phyloP scores from a whole-genome alignment of 805 yeast genomes.

The Alloascoidea hylecoeti region DNA sequence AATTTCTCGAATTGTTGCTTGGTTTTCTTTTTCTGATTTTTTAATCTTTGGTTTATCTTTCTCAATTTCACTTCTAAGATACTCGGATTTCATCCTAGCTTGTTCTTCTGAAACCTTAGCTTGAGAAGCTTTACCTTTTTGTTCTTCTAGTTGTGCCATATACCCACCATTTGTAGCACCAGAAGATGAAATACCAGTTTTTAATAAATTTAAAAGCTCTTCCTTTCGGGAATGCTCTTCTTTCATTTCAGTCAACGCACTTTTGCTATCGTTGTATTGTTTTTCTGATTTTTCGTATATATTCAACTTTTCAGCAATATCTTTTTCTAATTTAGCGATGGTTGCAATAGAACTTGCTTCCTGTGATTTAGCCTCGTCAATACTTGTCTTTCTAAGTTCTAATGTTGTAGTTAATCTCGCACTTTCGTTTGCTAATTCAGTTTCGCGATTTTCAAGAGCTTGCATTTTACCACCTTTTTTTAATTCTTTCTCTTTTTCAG shows the following conservation, averaged over 20 bases:
- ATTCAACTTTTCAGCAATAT: slow-evolving; percentile 21
- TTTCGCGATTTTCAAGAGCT: slow-evolving; percentile 44
- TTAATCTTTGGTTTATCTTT: slow-evolving; percentile 33
- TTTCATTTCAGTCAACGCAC: slow-evolving; percentile 28
- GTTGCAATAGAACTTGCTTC: slow-evolving; percentile 19
- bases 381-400: slow-evolving; percentile 41
- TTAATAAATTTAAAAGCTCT: slow-evolving; percentile 66
- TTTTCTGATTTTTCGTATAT: slow-evolving; percentile 26
- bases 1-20: slow-evolving; percentile 25
- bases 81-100: slow-evolving; percentile 39
- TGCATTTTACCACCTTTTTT: slow-evolving; percentile 46
- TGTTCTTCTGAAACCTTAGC: slow-evolving; percentile 44
- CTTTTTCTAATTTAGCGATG: slow-evolving; percentile 18
- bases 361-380: slow-evolving; percentile 35
- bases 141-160: slow-evolving; percentile 50
- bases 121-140: slow-evolving; percentile 38
- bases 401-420: slow-evolving; percentile 56
- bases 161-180: slow-evolving; percentile 74
- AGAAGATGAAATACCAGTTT: slow-evolving; percentile 80
- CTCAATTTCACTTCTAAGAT: slow-evolving; percentile 36
- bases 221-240: slow-evolving; percentile 43
- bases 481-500: slow-evolving; percentile 40
- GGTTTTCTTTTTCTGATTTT: slow-evolving; percentile 37
- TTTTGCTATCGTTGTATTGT: slow-evolving; percentile 29
- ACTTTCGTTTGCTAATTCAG: slow-evolving; percentile 40